phyloP scores from a whole-genome alignment of 1,284 basidiomycete genomes.

The Cutaneotrichosporon curvatum region DNA sequence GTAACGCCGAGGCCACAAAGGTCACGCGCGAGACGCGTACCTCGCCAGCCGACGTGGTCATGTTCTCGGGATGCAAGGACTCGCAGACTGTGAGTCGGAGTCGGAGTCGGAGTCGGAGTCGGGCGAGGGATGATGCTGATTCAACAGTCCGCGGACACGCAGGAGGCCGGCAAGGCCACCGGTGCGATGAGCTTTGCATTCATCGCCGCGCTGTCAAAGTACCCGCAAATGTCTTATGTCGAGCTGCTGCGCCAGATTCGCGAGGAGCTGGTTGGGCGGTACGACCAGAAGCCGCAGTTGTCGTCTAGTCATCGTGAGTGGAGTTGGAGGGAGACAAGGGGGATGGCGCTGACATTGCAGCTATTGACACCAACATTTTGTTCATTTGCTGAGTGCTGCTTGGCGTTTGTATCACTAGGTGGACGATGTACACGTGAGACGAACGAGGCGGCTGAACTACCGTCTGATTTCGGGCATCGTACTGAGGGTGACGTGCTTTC shows the following conservation, averaged over 20 bases:
- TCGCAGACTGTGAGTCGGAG: constrained; percentile 56
- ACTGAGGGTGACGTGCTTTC: too few relatives aligned
- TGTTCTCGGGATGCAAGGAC: constrained; percentile 84
- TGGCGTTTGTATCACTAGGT: too few relatives aligned
- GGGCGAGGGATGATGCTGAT: too few relatives aligned
- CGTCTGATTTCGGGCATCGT: too few relatives aligned
- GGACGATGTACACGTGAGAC: too few relatives aligned
- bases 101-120: too few relatives aligned
- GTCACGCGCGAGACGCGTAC: constrained; percentile 60
- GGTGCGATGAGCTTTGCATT: constrained; percentile 75
- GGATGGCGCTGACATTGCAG: too few relatives aligned
- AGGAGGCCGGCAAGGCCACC: constrained; percentile 69
- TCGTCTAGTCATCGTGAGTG: constrained; percentile 52
- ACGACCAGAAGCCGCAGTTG: constrained; percentile 78
- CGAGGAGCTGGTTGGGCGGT: constrained; percentile 53
- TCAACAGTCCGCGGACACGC: constrained; percentile 70
- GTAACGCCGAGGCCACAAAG: constrained; percentile 8
- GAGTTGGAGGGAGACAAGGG: too few relatives aligned
- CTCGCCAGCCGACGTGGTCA: constrained; percentile 62
- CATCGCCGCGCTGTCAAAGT: constrained; percentile 56
- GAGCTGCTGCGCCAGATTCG: constrained; percentile 67
- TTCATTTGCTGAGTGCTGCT: constrained; percentile 28
- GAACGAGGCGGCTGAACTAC: too few relatives aligned
- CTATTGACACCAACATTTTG: constrained; percentile 22
- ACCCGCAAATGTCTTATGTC: constrained; percentile 70